These are phyloP conservation scores for Trichosporon sp. DNA, from an alignment of 1,284 basidiomycete genomes.

Conservation along the genomic window DNA sequence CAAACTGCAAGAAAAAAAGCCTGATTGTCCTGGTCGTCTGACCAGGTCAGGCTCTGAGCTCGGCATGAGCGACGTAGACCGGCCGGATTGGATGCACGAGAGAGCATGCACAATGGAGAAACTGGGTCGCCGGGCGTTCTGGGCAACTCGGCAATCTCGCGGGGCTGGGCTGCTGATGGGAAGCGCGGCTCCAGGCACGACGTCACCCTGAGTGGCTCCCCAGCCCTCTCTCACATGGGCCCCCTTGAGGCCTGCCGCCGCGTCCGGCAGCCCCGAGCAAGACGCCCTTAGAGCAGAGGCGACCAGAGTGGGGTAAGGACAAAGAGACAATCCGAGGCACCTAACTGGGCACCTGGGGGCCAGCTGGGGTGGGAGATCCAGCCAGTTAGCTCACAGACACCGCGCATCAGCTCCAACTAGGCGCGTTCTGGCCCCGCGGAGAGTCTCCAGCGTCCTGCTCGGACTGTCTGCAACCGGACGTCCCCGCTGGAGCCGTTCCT, in stretches of 20 bases:
- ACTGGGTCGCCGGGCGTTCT: not conserved
- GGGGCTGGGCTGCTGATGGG: not conserved
- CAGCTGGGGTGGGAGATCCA: not conserved
- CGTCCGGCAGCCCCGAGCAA: not conserved
- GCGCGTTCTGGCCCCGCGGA: slow-evolving; percentile 15
- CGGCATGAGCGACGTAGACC: not conserved
- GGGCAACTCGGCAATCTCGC: not conserved
- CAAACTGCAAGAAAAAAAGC: not conserved
- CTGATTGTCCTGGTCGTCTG: not conserved
- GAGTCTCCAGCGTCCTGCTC: not conserved
- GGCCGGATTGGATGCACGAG: not conserved
- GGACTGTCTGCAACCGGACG: not conserved
- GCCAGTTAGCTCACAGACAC: not conserved
- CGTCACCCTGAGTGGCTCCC: slow-evolving; percentile 4
- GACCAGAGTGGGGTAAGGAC: not conserved
- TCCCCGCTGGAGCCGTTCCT: slow-evolving; percentile 6
- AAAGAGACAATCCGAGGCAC: slow-evolving; percentile 7
- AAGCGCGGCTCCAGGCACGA: not conserved
- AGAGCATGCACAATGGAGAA: not conserved
- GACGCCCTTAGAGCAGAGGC: not conserved
- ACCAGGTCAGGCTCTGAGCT: not conserved
- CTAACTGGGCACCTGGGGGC: not conserved
- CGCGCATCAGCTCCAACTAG: not conserved
- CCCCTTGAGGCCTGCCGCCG: slow-evolving; percentile 2
- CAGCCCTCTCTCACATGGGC: slow-evolving; percentile 11